Evolutionary conservation across 2,329 filamentous ascomycete species (phyloP), one percentile per base, ranked within the genome.

Genomic region (Clonostachys chloroleuca): DNA sequence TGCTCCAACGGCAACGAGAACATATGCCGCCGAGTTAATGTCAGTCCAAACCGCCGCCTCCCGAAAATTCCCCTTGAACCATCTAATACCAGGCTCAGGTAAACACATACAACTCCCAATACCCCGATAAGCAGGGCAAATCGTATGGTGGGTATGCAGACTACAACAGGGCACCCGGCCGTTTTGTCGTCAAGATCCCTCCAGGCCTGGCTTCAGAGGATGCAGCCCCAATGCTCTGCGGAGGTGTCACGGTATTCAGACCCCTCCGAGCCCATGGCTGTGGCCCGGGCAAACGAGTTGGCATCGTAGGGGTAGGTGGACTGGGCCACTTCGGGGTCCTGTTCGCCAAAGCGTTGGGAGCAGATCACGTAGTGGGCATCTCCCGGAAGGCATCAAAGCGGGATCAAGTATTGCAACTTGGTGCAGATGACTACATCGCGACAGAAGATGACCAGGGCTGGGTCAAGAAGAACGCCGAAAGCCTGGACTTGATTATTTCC

Each of bases 261-360:
- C 86, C 86, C 1, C 63, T 90, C 44, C 71, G 71, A 55, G 73
- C 80, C 45, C 78, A 86, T 52, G 80, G 80, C 3, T 79, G 75
- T 43, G 86, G 85, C 0, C 83, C 83, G 0, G 84, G 84, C 13
- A 88, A 84, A 65, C 73, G 63, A 20, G 81, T 89, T 3, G 85
- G 80, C 1, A 77, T 89, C 50, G 69, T 87, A 17, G 84, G 85
- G 3, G 69, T 89, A 13, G 85, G 85, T 8, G 84, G 85, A 3
- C 63, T 88, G 2, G 84, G 85, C 0, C 84, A 89, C 64, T 82
- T 88, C 54, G 86, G 80, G 5, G 66, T 89, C 10, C 64, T 86
- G 39, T 87, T 82, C 54, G 85, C 86, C 2, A 84, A 81, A 61
- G 85, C 85, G 2, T 63, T 89, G 12, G 80, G 78, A 10, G 80